Evolutionary conservation across 2,329 filamentous ascomycete species (phyloP).

Genomic region (Scedosporium boydii): DNA sequence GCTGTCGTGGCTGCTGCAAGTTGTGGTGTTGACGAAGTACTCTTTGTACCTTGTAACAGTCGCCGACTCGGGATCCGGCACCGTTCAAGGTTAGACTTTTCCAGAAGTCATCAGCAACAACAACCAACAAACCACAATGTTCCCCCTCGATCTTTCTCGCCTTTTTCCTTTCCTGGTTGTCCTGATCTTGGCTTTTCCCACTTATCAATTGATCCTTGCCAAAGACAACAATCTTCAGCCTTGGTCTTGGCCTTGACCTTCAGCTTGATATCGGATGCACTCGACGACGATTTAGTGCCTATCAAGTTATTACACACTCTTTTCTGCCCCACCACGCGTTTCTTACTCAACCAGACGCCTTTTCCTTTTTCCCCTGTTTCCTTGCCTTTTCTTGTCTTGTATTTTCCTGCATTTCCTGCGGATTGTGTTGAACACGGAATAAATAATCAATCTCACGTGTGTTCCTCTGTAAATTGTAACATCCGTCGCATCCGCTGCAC

Average conservation of each 20-base stretch:
- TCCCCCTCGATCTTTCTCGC: neutral
- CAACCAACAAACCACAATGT: neutral
- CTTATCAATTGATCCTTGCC: constrained; percentile 2
- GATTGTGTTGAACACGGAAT: neutral
- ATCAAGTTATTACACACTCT: neutral
- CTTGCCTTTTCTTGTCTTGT: constrained; percentile 7
- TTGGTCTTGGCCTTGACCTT: too few species aligned
- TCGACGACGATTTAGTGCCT: too few species aligned
- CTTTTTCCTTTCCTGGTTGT: neutral
- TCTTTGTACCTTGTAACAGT: too few species aligned
- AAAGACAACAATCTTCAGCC: neutral
- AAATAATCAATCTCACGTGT: neutral
- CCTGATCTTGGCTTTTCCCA: neutral
- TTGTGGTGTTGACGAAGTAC: too few species aligned
- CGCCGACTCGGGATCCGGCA: too few species aligned
- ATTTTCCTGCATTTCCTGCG: constrained; percentile 3
- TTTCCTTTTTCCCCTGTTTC: constrained; percentile 10
- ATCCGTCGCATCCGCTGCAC: neutral
- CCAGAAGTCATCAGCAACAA: too few species aligned
- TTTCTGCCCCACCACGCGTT: neutral
- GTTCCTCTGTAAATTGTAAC: neutral
- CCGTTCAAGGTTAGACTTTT: too few species aligned
- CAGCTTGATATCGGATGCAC: too few species aligned
- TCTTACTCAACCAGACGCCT: neutral
- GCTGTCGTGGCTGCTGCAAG: too few species aligned